Evolutionary conservation across 306 rosid genomes (phyloP).

Genomic region (Castanopsis chinensis): DNA sequence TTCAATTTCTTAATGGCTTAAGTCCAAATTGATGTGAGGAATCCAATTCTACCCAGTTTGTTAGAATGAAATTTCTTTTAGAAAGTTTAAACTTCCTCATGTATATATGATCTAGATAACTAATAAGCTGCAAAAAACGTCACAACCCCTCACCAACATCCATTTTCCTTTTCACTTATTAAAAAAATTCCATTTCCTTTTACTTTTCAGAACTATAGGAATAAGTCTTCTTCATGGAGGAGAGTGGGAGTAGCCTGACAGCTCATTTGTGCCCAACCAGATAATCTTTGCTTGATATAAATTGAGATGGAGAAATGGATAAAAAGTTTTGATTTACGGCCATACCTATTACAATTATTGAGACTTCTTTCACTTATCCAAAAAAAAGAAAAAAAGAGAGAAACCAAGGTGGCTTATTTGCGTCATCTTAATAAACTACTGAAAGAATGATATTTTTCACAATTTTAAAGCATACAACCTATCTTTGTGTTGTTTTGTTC

Average conservation of each 20-base stretch:
- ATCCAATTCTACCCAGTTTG: not conserved
- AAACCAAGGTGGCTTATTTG: not conserved
- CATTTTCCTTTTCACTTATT: no score
- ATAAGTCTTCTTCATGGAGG: not conserved
- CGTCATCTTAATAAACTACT: not conserved
- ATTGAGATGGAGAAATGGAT: not conserved
- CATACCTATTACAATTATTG: not conserved
- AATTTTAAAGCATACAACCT: not conserved
- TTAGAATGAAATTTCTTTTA: not conserved
- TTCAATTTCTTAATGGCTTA: not conserved
- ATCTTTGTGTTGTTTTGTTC: no score
- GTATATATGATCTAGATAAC: not conserved
- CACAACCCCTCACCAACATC: no score
- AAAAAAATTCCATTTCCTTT: not conserved
- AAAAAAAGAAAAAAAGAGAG: no score
- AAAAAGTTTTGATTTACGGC: not conserved
- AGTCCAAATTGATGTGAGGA: not conserved
- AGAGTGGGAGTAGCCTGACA: not conserved
- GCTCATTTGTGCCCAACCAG: not conserved
- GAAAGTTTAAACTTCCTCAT: not conserved
- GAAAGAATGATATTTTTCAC: not conserved
- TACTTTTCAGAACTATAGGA: not conserved
- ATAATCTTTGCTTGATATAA: not conserved
- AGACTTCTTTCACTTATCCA: not conserved
- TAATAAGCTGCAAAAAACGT: not conserved